These are phyloP conservation scores for Fusarium sp. DNA, from an alignment of 2,329 filamentous ascomycete species.

Conservation along the genomic window DNA sequence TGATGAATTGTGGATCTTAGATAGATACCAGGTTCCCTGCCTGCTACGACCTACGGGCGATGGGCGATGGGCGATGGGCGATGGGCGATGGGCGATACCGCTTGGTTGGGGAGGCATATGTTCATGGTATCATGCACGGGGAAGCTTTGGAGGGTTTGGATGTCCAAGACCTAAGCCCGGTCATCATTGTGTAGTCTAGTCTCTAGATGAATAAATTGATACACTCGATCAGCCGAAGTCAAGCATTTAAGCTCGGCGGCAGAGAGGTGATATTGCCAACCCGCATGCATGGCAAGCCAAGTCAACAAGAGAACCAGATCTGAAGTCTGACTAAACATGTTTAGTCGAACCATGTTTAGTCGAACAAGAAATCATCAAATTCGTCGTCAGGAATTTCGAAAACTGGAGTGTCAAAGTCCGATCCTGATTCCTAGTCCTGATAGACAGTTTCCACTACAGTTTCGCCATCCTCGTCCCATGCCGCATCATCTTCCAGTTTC, in stretches of 20 bases:
- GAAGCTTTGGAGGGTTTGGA: accelerated
- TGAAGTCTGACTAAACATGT: not conserved
- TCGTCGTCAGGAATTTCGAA: not conserved
- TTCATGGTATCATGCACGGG: not conserved
- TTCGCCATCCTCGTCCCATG: not conserved
- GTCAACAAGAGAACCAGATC: not conserved
- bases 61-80: too few species aligned
- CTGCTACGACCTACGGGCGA: accelerated
- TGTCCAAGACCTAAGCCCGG: accelerated
- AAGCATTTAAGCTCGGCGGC: not conserved
- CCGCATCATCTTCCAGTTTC: not conserved
- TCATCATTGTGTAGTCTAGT: not conserved
- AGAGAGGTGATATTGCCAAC: accelerated
- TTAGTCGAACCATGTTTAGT: not conserved
- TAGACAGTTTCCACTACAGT: not conserved
- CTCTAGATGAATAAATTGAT: too few species aligned
- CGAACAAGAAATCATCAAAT: not conserved
- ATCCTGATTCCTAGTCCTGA: not conserved
- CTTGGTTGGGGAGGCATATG: not conserved
- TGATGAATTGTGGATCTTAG: not conserved
- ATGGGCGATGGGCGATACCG: accelerated
- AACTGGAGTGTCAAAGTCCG: not conserved
- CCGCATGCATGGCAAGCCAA: not conserved
- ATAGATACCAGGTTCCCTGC: not conserved
- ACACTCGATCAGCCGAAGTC: accelerated